Percentiles rank a stretch among this genome's conserved stretches.
phyloP scores from a whole-genome alignment of 208 protist species.

The Trypanosoma lewisi region DNA sequence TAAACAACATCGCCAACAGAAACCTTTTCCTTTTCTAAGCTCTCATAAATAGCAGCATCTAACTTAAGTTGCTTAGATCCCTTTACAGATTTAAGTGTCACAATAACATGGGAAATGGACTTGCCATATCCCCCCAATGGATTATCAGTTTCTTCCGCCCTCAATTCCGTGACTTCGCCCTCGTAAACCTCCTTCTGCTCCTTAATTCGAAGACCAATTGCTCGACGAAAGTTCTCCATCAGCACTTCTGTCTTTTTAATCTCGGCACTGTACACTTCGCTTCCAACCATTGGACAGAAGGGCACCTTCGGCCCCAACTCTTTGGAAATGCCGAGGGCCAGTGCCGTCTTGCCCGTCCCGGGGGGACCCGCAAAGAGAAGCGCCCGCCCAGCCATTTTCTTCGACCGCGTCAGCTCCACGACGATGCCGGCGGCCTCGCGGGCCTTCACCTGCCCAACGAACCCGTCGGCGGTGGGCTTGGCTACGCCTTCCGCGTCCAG shows the following conservation, averaged over 20 bases:
- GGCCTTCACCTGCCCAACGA: conserved; percentile 98
- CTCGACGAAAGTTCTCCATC: conserved; percentile 99
- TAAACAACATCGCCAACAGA: conserved; percentile 99
- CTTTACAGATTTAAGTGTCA: conserved; percentile 98
- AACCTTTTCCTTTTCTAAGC: conserved; percentile 98
- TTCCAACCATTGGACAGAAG: conserved; percentile 99
- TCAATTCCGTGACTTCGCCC: conserved; percentile 99
- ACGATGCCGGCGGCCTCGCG: conserved; percentile 98
- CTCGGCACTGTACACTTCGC: conserved; percentile 99
- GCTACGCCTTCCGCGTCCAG: conserved; percentile 93
- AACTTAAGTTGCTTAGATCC: conserved; percentile 98
- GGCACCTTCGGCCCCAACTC: conserved; percentile 99
- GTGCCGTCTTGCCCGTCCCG: conserved; percentile 97
- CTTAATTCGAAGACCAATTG: conserved; percentile 99
- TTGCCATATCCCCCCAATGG: conserved; percentile 98
- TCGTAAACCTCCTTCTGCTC: conserved; percentile 99
- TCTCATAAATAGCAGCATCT: conserved; percentile 99
- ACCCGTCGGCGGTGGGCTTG: conserved; percentile 80
- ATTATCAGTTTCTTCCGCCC: conserved; percentile 98
- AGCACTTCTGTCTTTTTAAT: conserved; percentile 99
- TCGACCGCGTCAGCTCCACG: conserved; percentile 98
- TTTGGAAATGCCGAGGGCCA: conserved; percentile 98
- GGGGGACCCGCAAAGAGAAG: conserved; percentile 99
- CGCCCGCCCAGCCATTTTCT: conserved; percentile 99
- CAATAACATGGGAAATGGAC: conserved; percentile 97